Evolutionary conservation across 495 filamentous ascomycete genomes (phyloP), one percentile per base, ranked within the genome.

Genomic region (Aspergillus baeticus): DNA sequence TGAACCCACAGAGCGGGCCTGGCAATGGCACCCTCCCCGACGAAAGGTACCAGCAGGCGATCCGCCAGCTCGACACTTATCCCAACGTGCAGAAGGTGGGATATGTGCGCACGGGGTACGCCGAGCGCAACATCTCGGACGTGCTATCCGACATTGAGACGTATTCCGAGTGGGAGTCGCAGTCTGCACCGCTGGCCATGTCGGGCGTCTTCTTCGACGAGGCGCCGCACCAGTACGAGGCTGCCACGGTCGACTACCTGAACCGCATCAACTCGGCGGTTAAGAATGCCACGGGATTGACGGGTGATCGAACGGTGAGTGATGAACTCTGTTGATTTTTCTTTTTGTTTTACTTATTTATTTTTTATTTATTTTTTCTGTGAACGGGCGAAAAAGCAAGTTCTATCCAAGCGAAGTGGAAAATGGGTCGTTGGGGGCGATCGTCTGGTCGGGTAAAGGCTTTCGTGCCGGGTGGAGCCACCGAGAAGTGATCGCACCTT

Each of bases 131-230:
- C 14, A 60, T 62, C 36, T 57, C 58, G 4, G 57, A 51, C 0
- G 63, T 82, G 36, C 55, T 65, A n/a, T 55, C 51, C 1, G 68
- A 81, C 35, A 66, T 82, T 45, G 55, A 61, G 15, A 66, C 41
- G 7, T 83, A 81, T 57, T 63, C 70, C 2, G 59, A 59, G 17
- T 82, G 80, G 79, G 26, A 64, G 2, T 54, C 33, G 13, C 66
- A 70, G 33, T 55, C 51, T 5, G 59, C 70, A 13, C 61, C 72
- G 34, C 69, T 77, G 21, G 47, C 62, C 7, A 57, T 80, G 21
- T 60, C 65, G 3, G 79, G 78, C 6, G 77, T 81, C 22, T 82
- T 77, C 67, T 77, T 79, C 62, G 77, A 80, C 54, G 75, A 80
- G 31, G 67, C 71, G 4, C 66, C 70, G 2, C 62, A 63, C 20